phyloP scores from a whole-genome alignment of 2,329 filamentous ascomycete species.

The Stachybotrys elegans region DNA sequence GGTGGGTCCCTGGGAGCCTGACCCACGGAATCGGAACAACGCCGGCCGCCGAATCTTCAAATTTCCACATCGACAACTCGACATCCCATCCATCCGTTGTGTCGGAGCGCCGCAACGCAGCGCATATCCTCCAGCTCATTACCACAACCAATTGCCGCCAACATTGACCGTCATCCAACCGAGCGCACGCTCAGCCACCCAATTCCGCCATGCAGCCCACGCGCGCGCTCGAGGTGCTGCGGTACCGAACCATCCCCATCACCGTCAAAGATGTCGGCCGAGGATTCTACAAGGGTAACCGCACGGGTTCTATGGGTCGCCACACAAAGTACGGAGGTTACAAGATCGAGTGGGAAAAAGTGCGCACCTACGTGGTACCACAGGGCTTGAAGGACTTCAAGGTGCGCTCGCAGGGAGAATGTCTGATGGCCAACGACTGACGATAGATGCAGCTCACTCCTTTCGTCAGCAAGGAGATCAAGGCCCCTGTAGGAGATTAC shows the following conservation, averaged over 20 bases:
- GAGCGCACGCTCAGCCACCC: conserved; percentile 16
- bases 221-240: conserved; percentile 57
- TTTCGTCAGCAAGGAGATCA: conserved; percentile 63
- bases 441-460: conserved; percentile 60
- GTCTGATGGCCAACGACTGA: conserved; percentile 10
- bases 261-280: conserved; percentile 91
- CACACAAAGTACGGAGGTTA: conserved; percentile 84
- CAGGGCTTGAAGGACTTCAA: conserved; percentile 63
- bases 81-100: no score
- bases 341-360: conserved; percentile 76
- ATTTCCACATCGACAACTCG: conserved; percentile 8
- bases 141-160: no score
- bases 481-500: conserved; percentile 48
- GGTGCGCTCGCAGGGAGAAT: conserved; percentile 43
- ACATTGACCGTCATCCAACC: no score
- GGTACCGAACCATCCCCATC: conserved; percentile 70
- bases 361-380: conserved; percentile 86
- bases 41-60: conserved; percentile 13
- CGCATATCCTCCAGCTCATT: no score
- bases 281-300: conserved; percentile 96
- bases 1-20: conserved; percentile 2
- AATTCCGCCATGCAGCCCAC: conserved; percentile 59
- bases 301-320: conserved; percentile 79
- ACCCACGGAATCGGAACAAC: conserved; percentile 28
- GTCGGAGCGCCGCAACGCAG: no score